Percentiles rank a stretch among this genome's conserved stretches.
Evolutionary conservation across 345 rosid genomes (phyloP).

Genomic region (Eucalyptus caleyi): DNA sequence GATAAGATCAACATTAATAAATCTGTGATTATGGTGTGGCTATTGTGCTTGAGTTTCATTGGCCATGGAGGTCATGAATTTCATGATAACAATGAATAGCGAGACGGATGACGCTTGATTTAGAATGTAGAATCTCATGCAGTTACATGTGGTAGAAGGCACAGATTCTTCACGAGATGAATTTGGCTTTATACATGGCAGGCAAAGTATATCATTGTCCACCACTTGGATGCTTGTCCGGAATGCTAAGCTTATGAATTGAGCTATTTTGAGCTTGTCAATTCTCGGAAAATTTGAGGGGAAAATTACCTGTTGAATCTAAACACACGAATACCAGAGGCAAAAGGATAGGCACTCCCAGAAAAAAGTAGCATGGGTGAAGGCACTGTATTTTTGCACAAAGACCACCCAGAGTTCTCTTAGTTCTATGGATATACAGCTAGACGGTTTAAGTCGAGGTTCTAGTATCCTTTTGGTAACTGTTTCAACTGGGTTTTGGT

Average conservation of each 20-base stretch:
- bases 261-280: not conserved
- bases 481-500: not conserved
- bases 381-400: not conserved
- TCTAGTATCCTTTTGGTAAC: not conserved
- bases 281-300: not conserved
- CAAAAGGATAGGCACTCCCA: not conserved
- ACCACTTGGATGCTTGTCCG: not conserved
- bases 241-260: not conserved
- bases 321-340: rapidly evolving
- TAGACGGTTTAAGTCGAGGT: not conserved
- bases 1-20: not conserved
- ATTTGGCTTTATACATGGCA: not conserved
- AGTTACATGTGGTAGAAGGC: not conserved
- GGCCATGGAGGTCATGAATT: not conserved
- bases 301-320: not conserved
- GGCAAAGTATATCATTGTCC: not conserved
- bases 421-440: rapidly evolving
- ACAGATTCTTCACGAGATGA: not conserved
- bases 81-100: not conserved
- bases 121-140: not conserved
- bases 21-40: not conserved
- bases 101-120: rapidly evolving
- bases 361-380: not conserved
- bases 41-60: not conserved
- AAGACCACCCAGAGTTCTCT: rapidly evolving